Base-by-base conservation (phyloP, 2,329 filamentous ascomycete species). In the Cercospora sp. region DNA sequence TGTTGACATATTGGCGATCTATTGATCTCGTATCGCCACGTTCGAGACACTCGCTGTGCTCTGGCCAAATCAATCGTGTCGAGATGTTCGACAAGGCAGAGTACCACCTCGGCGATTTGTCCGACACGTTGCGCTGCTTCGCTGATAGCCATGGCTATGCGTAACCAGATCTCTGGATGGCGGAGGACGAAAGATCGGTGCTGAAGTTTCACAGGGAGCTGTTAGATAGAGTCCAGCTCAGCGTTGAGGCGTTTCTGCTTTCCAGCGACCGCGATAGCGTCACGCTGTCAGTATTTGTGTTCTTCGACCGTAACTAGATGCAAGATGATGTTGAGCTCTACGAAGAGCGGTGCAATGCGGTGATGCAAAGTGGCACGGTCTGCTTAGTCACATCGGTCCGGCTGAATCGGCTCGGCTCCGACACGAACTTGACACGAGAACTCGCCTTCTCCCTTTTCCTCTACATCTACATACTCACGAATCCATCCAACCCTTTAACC, bases 1-100 rank as follows among this genome's bases (percentile, higher is more conserved):
- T 64, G 48, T 48, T 64, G 62, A 33, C 62, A 64, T 7, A 30
- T n/a, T 30, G 36, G 51, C 10, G 62, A 64, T 31, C 62, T 31
- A 31, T 23, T 9, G 20, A 64, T 45, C 33, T 64, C 62, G 23
- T 64, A 64, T 7, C 26, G 18, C 62, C 62, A 64, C 23, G 53
- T 26, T 20, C 23, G 55, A 16, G 51, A 64, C 20, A 64, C 62
- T 12, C 33, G 62, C n/a, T 64, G 62, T 31, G 62, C 62, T 30
- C 51, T 48, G 16, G 33, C 53, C 31, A 64, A 20, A 18, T 64
- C 62, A 18, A 40, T 7, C 12, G 31, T 51, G n/a, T 45, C 62
- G 9, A 64, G 31, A 20, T 64, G 51, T 16, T 48, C 51, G 23
- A 64, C 62, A 28, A 64, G 30, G 26, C 13, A 26, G 8, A 23